Evolutionary conservation across 1,284 basidiomycete species (phyloP), one percentile per base, ranked within the genome.

Genomic region (Boletus subluridellus): DNA sequence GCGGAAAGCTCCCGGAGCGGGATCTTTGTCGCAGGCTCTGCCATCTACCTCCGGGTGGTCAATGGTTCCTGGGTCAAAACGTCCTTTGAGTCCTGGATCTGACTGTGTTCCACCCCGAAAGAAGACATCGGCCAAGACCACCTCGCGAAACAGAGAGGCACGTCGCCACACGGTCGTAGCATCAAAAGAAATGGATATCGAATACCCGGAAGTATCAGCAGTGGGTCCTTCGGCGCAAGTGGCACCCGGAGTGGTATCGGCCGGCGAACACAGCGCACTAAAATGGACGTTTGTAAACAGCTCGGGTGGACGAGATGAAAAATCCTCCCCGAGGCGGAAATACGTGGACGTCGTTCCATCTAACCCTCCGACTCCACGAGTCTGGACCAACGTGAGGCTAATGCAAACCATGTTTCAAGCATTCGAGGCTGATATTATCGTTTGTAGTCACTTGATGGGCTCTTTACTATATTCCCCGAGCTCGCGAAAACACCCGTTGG

Each of bases 311-410:
- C 52, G 38, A 28, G 47, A 37, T 12, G 47, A 46, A 55, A 21
- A 35, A 8, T 30, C n/a, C 2, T 35, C 32, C 8, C 24, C 3
- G 41, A 52, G 15, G 9, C 39, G 30, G 15, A 50, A 50, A 4
- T 9, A 6, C 9, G 10, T 11, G 6, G 32, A 28, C 17, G 5
- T 42, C 24, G 21, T 39, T 5, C 38, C 44, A 42, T 21, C 56
- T 4, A 50, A 55, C 37, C 28, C 51, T 47, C 44, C 8, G 10
- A 28, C 30, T 47, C 69, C 69, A 21, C 60, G 72, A 38, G 61
- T 68, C 15, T 71, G 69, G 72, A 62, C 69, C 14, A 65, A 62
- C 17, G 69, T 71, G 48, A 74, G 70, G 49, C 48, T 8, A 28
- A 41, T 28, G 17, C 34, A 26, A 49, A 14, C 21, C 14, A 6